phyloP scores from a whole-genome alignment of 2,329 filamentous ascomycete species.

The Balansia obtecta region DNA sequence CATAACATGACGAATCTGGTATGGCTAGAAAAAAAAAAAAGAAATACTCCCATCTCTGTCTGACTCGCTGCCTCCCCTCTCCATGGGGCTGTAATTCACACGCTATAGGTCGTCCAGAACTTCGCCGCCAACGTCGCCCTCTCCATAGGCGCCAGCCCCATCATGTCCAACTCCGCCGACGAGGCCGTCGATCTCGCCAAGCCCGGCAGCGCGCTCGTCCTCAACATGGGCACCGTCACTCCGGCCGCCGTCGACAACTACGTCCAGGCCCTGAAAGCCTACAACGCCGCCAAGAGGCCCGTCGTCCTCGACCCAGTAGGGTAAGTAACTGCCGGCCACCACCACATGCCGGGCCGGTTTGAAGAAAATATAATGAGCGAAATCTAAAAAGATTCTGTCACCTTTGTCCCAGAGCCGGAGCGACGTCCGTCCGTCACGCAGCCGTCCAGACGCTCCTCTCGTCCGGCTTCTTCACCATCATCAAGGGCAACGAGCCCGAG shows the following conservation, averaged over 20 bases:
- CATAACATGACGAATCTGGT: slow-evolving; percentile 97
- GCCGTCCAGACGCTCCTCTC: slow-evolving; percentile 61
- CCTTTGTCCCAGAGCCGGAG: slow-evolving; percentile 49
- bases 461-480: slow-evolving; percentile 68
- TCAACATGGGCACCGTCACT: slow-evolving; percentile 92
- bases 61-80: too few species aligned
- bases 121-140: slow-evolving; percentile 86
- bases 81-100: background rate
- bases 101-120: slow-evolving; percentile 63
- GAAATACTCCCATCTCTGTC: too few species aligned
- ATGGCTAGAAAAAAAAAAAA: too few species aligned
- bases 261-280: slow-evolving; percentile 60
- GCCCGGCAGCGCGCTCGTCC: slow-evolving; percentile 65
- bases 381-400: background rate
- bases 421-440: slow-evolving; percentile 58
- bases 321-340: slow-evolving; percentile 23
- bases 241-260: slow-evolving; percentile 63
- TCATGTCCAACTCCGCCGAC: slow-evolving; percentile 81
- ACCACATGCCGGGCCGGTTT: too few species aligned
- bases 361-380: too few species aligned
- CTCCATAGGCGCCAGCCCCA: slow-evolving; percentile 73
- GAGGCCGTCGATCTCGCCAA: slow-evolving; percentile 73
- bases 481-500: slow-evolving; percentile 91
- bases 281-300: slow-evolving; percentile 65
- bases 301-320: slow-evolving; percentile 85